Evolutionary conservation across 768 basidiomycete species (phyloP), one percentile per base, ranked within the genome.

Genomic region (Boletus subcaerulescens): DNA sequence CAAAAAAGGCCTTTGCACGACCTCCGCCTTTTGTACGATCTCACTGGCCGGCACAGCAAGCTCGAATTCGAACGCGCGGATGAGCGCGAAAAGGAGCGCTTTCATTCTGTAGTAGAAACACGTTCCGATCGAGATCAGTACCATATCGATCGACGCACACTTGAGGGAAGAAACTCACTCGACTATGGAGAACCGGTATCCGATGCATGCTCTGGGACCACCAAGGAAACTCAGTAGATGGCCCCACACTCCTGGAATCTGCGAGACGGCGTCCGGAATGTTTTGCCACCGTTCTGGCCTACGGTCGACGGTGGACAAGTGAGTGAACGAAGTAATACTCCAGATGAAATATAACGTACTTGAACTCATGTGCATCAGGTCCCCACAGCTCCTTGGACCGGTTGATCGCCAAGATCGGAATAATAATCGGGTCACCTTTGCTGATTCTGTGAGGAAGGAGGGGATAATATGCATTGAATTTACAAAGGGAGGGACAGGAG

Each of bases 201-300:
- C 85, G 38, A 88, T 87, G 59, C 86, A 89, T 8, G 84, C 77
- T 31, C 78, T 76, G 17, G 83, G 80, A 2, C 87, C 87, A 24
- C 82, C 83, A 3, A 85, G 63, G 76, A 89, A 89, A 0, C 80
- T 77, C 35, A 87, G 63, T 48, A 82, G 65, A 60, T 85, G 77
- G 5, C 80, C 75, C 79, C 80, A 86, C 0, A 87, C 76, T 2
- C 85, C 83, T 14, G 86, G 87, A 29, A 87, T 72, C 0, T 65
- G 52, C 1, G 64, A 62, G 2, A 73, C 76, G 0, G 71, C 73
- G 12, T 78, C 75, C 0, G 85, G 83, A 14, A 74, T 46, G 5
- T 72, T 64, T 38, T 75, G 63, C 87, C 86, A 89, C 4, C 87
- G 75, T 58, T 87, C 86, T 2, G 87, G 87, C 60, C 83, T 87